A percentile compares a stretch with the other conserved stretches of the same genome.
These are phyloP conservation scores for Torulaspora pretoriensis DNA, from an alignment of 1,139 yeast species.

Conservation along the genomic window DNA sequence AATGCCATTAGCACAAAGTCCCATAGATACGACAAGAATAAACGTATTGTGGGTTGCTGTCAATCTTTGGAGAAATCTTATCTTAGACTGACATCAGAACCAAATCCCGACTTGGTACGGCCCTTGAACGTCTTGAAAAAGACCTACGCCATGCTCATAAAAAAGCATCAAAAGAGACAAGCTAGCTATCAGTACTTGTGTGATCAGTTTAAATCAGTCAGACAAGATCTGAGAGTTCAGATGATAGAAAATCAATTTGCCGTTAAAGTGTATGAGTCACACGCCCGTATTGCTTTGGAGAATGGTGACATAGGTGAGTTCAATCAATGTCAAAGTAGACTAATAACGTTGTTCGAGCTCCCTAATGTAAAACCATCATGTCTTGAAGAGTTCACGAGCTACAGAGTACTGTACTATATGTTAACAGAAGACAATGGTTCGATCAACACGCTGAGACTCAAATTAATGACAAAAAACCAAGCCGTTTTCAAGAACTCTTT, in stretches of 20 bases:
- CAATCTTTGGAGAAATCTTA: constrained; percentile 69
- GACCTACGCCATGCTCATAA: constrained; percentile 53
- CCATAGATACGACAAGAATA: constrained; percentile 33
- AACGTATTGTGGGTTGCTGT: constrained; percentile 60
- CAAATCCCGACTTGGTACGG: constrained; percentile 78
- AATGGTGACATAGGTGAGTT: constrained; percentile 87
- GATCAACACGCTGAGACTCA: constrained; percentile 35
- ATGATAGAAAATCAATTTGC: constrained; percentile 78
- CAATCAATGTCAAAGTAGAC: constrained; percentile 88
- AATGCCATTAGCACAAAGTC: constrained; percentile 35
- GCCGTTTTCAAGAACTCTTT: constrained; percentile 24
- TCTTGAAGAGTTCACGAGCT: constrained; percentile 65
- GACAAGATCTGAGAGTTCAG: constrained; percentile 94
- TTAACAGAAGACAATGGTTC: constrained; percentile 62
- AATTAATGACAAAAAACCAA: constrained; percentile 27
- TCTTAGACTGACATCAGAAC: constrained; percentile 82
- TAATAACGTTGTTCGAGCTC: constrained; percentile 55
- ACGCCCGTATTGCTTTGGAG: constrained; percentile 81
- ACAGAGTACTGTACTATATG: constrained; percentile 70
- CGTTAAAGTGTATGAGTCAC: constrained; percentile 74
- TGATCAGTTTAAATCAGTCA: constrained; percentile 83
- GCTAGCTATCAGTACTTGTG: constrained; percentile 69
- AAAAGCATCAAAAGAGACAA: constrained; percentile 51
- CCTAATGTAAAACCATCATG: constrained; percentile 39
- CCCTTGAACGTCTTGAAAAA: constrained; percentile 60